Conservation (phyloP, 305 asterid genomes). For the Fraxinus xanthoxyloides region DNA sequence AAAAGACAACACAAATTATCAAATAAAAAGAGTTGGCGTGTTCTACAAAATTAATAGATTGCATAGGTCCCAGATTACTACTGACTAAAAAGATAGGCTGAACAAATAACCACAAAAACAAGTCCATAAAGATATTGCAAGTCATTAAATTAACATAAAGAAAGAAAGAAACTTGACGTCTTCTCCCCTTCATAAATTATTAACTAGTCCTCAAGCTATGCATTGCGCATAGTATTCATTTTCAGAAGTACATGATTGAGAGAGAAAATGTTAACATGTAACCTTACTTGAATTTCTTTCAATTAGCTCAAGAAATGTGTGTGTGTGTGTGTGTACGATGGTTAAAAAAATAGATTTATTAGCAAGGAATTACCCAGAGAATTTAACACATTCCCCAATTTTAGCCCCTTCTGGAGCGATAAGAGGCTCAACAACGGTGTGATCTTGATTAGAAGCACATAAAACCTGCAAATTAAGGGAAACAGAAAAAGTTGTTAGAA, state of each 20-base stretch:
- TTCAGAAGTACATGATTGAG: background rate
- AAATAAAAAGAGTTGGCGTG: background rate
- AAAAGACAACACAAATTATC: background rate
- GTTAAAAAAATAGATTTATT: background rate
- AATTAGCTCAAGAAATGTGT: background rate
- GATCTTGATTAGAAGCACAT: constrained; percentile 90
- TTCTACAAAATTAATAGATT: background rate
- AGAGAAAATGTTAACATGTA: background rate
- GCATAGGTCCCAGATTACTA: background rate
- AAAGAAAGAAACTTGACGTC: background rate
- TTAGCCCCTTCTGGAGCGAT: constrained; percentile 83
- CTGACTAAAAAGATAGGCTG: background rate
- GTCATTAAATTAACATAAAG: background rate
- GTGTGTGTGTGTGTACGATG: no score
- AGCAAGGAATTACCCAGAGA: constrained; percentile 62
- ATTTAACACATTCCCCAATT: constrained; percentile 73
- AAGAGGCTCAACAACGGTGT: constrained; percentile 80
- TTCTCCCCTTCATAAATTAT: background rate
- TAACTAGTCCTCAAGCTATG: background rate
- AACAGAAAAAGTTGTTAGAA: background rate
- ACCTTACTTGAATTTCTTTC: background rate
- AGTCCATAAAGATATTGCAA: background rate
- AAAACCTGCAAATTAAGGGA: constrained; percentile 50
- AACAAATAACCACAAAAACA: background rate
- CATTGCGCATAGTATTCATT: background rate